These are phyloP conservation scores for Marchantia paleacea DNA, from an alignment of 225 moss, liverwort and hornwort genomes.

Conservation along the genomic window DNA sequence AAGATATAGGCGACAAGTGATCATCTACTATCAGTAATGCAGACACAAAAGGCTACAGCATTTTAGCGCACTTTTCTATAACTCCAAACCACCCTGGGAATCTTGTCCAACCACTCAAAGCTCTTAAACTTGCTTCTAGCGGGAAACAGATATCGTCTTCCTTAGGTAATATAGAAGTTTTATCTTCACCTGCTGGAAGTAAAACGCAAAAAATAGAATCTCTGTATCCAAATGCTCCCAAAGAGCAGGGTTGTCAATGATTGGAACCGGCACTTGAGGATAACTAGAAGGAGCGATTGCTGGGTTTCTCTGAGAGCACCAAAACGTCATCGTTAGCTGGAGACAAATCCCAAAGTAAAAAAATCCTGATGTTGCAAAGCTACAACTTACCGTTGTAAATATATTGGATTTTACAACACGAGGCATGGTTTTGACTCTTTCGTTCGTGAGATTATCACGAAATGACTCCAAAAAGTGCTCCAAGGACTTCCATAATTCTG, in stretches of 20 bases:
- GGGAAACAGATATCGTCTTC: no score
- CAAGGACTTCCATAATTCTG: background rate
- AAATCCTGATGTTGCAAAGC: background rate
- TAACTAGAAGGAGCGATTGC: conserved; percentile 73
- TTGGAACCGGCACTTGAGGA: conserved; percentile 77
- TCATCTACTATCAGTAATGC: no score
- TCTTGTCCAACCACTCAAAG: no score
- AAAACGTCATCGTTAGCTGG: conserved; percentile 4
- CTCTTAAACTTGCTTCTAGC: no score
- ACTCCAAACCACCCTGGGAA: no score
- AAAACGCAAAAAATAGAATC: conserved; percentile 95
- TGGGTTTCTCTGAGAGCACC: conserved; percentile 71
- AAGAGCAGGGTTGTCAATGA: conserved; percentile 86
- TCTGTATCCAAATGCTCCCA: conserved; percentile 98
- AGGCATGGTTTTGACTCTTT: background rate
- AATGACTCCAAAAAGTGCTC: background rate
- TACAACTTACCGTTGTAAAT: no score
- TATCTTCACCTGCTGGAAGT: conserved; percentile 84
- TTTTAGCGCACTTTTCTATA: no score
- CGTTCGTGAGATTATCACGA: background rate
- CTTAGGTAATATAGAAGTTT: no score
- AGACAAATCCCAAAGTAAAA: background rate
- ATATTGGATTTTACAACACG: no score
- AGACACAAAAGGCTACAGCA: no score
- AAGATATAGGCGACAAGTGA: no score